A percentile compares a stretch with the other conserved stretches of the same genome.
phyloP scores from a whole-genome alignment of 106 monocot genomes.

The Dendrobium nobile region DNA sequence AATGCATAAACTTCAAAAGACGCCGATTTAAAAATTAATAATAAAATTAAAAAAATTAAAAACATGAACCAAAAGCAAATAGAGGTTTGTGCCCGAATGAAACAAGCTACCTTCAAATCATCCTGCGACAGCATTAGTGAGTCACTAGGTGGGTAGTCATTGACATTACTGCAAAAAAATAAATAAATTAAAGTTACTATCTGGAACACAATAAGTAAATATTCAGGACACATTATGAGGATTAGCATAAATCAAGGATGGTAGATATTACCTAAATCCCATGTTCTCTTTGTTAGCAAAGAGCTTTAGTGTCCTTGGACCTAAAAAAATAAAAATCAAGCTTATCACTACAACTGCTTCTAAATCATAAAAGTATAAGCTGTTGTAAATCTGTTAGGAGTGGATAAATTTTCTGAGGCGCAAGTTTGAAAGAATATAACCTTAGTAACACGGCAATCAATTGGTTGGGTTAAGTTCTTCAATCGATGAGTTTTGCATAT shows the following conservation, averaged over 20 bases:
- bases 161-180: conserved; percentile 67
- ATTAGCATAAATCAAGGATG: neutral
- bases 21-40: too few relatives aligned
- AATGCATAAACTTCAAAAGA: neutral
- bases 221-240: neutral
- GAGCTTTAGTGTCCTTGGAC: conserved; percentile 79
- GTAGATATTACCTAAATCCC: conserved; percentile 77
- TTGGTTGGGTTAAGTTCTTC: neutral
- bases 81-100: neutral
- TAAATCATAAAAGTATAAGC: neutral
- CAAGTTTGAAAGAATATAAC: neutral
- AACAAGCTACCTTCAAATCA: conserved; percentile 58
- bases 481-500: neutral
- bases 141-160: conserved; percentile 91
- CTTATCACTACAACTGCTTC: neutral
- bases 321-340: conserved; percentile 26
- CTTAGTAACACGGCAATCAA: neutral
- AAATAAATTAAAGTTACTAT: neutral
- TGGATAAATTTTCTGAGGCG: neutral
- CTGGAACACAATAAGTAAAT: neutral
- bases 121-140: conserved; percentile 50
- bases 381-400: neutral
- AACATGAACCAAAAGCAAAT: neutral
- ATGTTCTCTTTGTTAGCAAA: conserved; percentile 96
- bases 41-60: neutral